Evolutionary conservation across 106 monocot species (phyloP).

Genomic region (Ottelia alismoides): DNA sequence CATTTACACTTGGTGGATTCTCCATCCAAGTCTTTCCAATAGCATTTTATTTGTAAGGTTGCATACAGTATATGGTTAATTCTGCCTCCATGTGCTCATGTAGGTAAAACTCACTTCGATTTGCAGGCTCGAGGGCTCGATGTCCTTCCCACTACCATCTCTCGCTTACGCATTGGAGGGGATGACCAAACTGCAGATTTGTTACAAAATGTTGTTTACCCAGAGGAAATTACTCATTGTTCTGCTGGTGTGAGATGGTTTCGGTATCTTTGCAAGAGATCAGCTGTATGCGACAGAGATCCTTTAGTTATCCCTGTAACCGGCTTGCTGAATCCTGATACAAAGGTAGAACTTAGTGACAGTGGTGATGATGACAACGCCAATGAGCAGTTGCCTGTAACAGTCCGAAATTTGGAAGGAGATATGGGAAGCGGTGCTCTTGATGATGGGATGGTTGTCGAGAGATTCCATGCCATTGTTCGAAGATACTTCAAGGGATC

Average conservation of each 20-base stretch:
- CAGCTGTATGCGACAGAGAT: not conserved
- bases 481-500: constrained; percentile 65
- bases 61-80: too few species aligned
- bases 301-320: too few species aligned
- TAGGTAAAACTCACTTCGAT: too few species aligned
- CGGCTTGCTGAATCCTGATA: too few species aligned
- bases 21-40: too few species aligned
- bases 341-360: not conserved
- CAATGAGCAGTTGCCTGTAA: not conserved
- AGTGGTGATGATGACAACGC: not conserved
- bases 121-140: constrained; percentile 80
- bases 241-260: constrained; percentile 90
- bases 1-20: too few species aligned
- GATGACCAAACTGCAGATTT: constrained; percentile 65
- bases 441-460: constrained; percentile 33
- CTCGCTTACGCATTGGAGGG: constrained; percentile 58
- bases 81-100: too few species aligned
- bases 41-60: too few species aligned
- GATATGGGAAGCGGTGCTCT: too few species aligned
- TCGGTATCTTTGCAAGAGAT: constrained; percentile 45
- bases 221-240: constrained; percentile 84
- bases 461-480: constrained; percentile 49
- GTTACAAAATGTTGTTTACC: constrained; percentile 60
- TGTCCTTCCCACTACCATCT: constrained; percentile 72
- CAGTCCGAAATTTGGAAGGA: too few species aligned